These are phyloP conservation scores for Mycena latifolia DNA, from an alignment of 768 basidiomycete genomes.

Conservation along the genomic window DNA sequence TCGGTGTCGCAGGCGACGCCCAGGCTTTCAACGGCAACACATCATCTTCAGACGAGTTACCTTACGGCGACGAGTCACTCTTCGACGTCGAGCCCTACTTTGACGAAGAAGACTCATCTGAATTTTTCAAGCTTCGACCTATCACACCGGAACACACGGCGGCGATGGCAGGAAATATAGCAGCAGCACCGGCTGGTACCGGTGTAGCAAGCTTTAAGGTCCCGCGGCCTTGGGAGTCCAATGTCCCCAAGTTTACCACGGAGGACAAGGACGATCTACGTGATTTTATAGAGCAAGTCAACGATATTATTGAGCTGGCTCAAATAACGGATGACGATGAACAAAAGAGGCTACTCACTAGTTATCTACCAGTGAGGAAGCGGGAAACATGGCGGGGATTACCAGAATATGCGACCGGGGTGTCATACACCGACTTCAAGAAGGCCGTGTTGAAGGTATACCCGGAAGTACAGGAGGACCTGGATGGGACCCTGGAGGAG, in stretches of 20 bases:
- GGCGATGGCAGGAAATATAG: too few relatives aligned
- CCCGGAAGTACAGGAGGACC: constrained; percentile 21
- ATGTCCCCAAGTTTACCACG: too few relatives aligned
- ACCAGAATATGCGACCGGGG: background rate
- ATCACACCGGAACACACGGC: constrained; percentile 1
- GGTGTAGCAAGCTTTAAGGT: too few relatives aligned
- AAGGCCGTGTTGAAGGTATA: too few relatives aligned
- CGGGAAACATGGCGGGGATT: constrained; percentile 12
- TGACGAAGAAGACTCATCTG: constrained; percentile 21
- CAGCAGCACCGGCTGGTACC: constrained; percentile 2
- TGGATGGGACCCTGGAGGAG: constrained; percentile 22
- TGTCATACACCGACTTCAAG: background rate
- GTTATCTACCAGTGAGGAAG: constrained; percentile 22
- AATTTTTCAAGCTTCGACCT: constrained; percentile 14
- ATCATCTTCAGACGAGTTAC: background rate
- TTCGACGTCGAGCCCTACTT: constrained; percentile 3
- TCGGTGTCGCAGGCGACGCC: constrained; percentile 22
- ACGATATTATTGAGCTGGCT: too few relatives aligned
- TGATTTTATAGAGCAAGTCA: too few relatives aligned
- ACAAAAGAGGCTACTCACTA: too few relatives aligned
- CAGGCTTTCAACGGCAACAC: too few relatives aligned
- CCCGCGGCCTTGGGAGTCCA: too few relatives aligned
- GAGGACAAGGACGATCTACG: too few relatives aligned
- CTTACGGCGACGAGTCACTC: constrained; percentile 9
- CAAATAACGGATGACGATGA: too few relatives aligned